These are phyloP conservation scores for Aschersonia sp. DNA, from an alignment of 2,329 filamentous ascomycete genomes.

Conservation along the genomic window DNA sequence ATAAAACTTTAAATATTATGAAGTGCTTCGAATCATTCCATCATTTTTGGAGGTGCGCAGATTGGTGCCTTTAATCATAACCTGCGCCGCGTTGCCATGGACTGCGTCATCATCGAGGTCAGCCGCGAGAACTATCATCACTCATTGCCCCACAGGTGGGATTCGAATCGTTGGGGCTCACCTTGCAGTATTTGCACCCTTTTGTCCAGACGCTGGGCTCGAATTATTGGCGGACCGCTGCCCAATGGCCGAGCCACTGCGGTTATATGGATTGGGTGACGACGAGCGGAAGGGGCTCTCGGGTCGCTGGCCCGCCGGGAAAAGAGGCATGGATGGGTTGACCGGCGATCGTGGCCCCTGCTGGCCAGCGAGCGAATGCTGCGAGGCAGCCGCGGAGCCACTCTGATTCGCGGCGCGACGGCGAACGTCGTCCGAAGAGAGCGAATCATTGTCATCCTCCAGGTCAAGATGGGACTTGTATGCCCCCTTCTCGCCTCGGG, in stretches of 20 bases:
- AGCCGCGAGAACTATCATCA: too few species aligned
- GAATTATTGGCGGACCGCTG: constrained; percentile 16
- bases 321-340: constrained; percentile 27
- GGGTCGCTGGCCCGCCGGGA: constrained; percentile 22
- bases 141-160: not conserved
- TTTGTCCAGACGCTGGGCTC: constrained; percentile 17
- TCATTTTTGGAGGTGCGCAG: not conserved
- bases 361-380: constrained; percentile 15
- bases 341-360: constrained; percentile 16
- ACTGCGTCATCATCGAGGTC: constrained; percentile 9
- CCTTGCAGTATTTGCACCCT: constrained; percentile 25
- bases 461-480: constrained; percentile 22
- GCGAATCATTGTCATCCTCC: constrained; percentile 26
- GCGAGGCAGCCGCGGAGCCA: constrained; percentile 11
- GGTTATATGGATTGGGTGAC: constrained; percentile 19
- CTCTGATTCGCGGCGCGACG: constrained; percentile 18
- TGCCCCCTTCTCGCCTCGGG: constrained; percentile 62
- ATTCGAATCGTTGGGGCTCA: constrained; percentile 8
- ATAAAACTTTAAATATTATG: not conserved
- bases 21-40: not conserved
- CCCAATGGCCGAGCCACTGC: constrained; percentile 5
- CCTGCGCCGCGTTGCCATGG: constrained; percentile 31
- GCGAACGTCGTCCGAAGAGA: constrained; percentile 23
- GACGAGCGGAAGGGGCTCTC: constrained; percentile 20
- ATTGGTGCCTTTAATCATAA: constrained; percentile 19